Evolutionary conservation across 2,329 filamentous ascomycete genomes (phyloP), one percentile per base, ranked within the genome.

Genomic region (Alternaria sp.): DNA sequence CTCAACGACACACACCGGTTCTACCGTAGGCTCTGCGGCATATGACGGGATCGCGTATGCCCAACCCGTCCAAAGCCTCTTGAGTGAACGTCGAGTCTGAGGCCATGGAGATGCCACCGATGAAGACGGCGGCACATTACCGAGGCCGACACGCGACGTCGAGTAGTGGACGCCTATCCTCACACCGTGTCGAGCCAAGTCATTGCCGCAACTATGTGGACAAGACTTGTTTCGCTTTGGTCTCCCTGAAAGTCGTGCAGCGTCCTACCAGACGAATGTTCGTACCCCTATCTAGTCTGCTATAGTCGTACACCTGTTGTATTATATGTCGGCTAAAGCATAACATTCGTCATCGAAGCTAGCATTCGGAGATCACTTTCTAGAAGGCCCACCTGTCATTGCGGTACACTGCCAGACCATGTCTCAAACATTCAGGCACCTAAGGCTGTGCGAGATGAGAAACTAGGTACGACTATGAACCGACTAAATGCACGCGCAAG

Each of bases 331-430:
- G 66, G 68, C 57, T 54, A 61, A 44, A 66, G 53, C 57, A 67
- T 66, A 68, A 57, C 36, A 61, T 55, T 71, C 71, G 71, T 71
- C 71, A 73, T 75, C 67, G 59, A 57, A 57, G 56, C 64, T 68
- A 68, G 65, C 56, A 57, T 45, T 52, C 45, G 52, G 38, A 55
- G 45, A 53, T 54, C 59, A 55, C 49, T 62, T 59, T 64, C 61
- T 62, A 60, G 62, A 59, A 66, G 59, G 54, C 44, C 58, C 56
- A 62, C 61, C 54, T 41, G 50, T 45, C 52, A 57, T 62, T 36
- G 54, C 46, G 46, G 27, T 51, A 57, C 36, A 57, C 46, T 45
- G 48, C 30, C 20, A 38, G 40, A 38, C 48, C 40, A 53, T 46
- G 44, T 55, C 44, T 45, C 51, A 54, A 50, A 60, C 51, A 50